Evolutionary conservation across 2,329 filamentous ascomycete genomes (phyloP), one percentile per base, ranked within the genome.

Genomic region (Didymella keratinophila): DNA sequence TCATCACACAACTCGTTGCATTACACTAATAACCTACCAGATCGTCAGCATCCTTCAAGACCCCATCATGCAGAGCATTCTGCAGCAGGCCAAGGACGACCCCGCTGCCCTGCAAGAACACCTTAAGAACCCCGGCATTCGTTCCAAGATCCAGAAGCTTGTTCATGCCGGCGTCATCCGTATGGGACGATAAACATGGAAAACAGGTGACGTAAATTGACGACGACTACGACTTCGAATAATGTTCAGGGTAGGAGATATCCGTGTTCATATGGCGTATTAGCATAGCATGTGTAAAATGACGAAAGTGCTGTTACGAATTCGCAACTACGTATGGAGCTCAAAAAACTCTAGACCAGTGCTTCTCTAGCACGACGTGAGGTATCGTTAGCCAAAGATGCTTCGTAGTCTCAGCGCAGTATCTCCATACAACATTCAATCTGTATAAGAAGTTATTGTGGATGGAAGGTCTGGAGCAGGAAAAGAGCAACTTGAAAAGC

Each of bases 1-100:
- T 6, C 1, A n/a, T 28, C 30, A 7, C 14, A 30, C 25, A 8
- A 6, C 23, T 25, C 16, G 18, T 7, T 4, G 18, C 6, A 21
- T 14, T 1, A 7, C 41, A 30, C 50, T 58, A 45, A 58, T 39
- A 39, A 8, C 7, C 2, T 2, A 3, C 25, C 63, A 84, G 88
- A 97, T 98, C 76, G 91, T 96, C 86, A 79, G 83, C 63, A 94
- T 97, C 73, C 91, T 98, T 80, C 89, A 93, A 78, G 95, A 99
- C 74, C 95, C 95, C 16, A 89, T 99, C 74, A 98, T 99, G 94
- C 93, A 99, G 81, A 90, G 90, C 66, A 97, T 97, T 67, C 86
- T 98, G 56, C 93, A 98, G 78, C 95, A 99, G 81, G 95, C 95
- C 44, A 96, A 98, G 84, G 88, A 87, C 54, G 91, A 99, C 72